Evolutionary conservation across 176 grass and related monocot genomes (phyloP), one percentile per base, ranked within the genome.

Genomic region (Cenchrus purpureus): DNA sequence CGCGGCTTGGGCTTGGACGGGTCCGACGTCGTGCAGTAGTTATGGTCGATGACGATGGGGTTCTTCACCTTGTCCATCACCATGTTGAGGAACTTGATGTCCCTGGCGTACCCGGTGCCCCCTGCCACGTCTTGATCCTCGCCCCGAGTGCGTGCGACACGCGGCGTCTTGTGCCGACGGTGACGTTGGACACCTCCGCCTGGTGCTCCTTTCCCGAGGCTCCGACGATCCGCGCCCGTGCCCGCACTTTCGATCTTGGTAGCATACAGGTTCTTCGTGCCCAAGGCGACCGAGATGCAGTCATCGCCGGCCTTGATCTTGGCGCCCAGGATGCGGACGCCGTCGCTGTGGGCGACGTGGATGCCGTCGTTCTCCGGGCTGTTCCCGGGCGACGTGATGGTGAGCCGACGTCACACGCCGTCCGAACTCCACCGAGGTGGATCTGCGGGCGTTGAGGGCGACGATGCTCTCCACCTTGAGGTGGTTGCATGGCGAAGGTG

Each of bases 301-400:
- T 92, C 86, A 45, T 88, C 83, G n/a, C 86, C 90, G 85, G 82
- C 31, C 19, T 71, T 70, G 85, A 93, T 87, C 32, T 49, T 19
- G 0, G 91, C 84, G 11, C 87, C 87, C 17, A 57, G 58, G 52
- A 93, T 68, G 11, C 58, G 57, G 7, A 60, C 57, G 19, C 57
- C 57, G 57, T 60, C 57, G 20, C 19, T 71, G n/a, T 12, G 68
- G 6, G 68, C 45, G 4, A 93, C 80, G 55, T 90, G 91, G 58
- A 93, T 90, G 73, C 85, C 91, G 31, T 93, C 88, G 12, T 88
- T 90, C 77, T 93, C 90, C 10, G 88, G 91, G 77, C 82, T 86
- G 7, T 48, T 51, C 10, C 25, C 72, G 3, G 88, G 77, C 0
- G 85, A 73, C 17, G 28, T 45, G 34, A 93, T 90, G 34, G 48